Percentiles rank a stretch among this genome's conserved stretches.
Evolutionary conservation across 2,329 filamentous ascomycete species (phyloP).

Genomic region (Talaromyces amestolkiae): DNA sequence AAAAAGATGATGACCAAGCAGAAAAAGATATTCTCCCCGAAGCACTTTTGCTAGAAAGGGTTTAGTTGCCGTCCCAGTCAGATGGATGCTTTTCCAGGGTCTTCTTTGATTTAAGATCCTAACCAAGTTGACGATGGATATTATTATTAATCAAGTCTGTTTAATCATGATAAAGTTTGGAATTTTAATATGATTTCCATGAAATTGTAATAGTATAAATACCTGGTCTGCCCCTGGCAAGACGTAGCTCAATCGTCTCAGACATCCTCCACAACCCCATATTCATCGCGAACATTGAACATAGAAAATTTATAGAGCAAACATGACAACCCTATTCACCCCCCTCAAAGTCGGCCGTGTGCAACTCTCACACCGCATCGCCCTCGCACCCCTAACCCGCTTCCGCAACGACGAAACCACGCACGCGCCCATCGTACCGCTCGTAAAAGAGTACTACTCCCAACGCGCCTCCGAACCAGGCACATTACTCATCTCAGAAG

Average conservation of each 20-base stretch:
- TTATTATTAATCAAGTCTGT: neutral
- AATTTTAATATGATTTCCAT: neutral
- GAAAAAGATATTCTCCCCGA: neutral
- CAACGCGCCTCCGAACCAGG: conserved; percentile 52
- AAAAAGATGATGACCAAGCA: neutral
- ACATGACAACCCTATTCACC: conserved; percentile 15
- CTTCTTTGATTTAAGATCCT: neutral
- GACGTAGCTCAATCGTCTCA: neutral
- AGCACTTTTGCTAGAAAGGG: neutral
- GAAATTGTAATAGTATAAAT: neutral
- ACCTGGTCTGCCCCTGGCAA: neutral
- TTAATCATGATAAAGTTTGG: neutral
- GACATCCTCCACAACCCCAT: neutral
- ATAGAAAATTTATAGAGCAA: neutral
- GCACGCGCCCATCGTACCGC: conserved; percentile 34
- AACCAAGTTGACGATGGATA: neutral
- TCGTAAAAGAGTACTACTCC: conserved; percentile 50
- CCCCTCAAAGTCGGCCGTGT: conserved; percentile 40
- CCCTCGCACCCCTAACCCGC: conserved; percentile 57
- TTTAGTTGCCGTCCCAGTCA: neutral
- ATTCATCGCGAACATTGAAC: no score
- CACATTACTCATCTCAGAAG: conserved; percentile 58
- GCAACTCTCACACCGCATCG: conserved; percentile 44
- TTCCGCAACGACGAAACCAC: conserved; percentile 48
- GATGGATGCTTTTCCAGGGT: neutral